phyloP scores from a whole-genome alignment of 2,329 filamentous ascomycete genomes.

The Cercospora zeina region DNA sequence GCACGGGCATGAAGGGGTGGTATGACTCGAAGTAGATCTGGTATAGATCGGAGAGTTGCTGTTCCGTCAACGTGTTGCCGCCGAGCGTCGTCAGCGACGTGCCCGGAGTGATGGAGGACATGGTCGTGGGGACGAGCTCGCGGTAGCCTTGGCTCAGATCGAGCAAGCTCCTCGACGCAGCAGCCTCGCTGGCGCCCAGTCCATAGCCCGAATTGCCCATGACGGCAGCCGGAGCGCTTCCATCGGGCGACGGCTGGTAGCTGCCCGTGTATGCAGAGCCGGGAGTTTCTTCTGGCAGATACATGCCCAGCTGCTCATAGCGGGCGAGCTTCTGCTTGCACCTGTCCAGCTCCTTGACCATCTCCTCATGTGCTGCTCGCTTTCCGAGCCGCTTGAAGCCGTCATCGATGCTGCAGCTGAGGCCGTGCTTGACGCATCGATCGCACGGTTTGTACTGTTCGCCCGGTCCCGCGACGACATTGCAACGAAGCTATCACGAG shows the following conservation, averaged over 20 bases:
- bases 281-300: constrained; percentile 30
- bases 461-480: constrained; percentile 73
- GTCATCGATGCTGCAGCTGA: constrained; percentile 82
- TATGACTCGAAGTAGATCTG: constrained; percentile 73
- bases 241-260: constrained; percentile 31
- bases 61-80: constrained; percentile 46
- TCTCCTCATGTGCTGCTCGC: constrained; percentile 78
- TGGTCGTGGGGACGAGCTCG: constrained; percentile 46
- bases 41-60: constrained; percentile 60
- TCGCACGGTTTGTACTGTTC: constrained; percentile 68
- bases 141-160: constrained; percentile 43
- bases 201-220: constrained; percentile 35
- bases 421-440: constrained; percentile 74
- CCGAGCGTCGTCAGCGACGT: constrained; percentile 61
- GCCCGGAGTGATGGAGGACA: constrained; percentile 54
- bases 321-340: constrained; percentile 35
- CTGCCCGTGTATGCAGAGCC: constrained; percentile 29
- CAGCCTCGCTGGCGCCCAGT: constrained; percentile 42
- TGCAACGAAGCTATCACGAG: constrained; percentile 68
- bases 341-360: constrained; percentile 78
- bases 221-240: constrained; percentile 33
- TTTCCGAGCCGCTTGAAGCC: constrained; percentile 85
- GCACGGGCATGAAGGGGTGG: constrained; percentile 75
- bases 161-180: constrained; percentile 42
- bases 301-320: constrained; percentile 38